Base-by-base conservation (phyloP, 2,329 filamentous ascomycete species). In the Alternaria longipes region DNA sequence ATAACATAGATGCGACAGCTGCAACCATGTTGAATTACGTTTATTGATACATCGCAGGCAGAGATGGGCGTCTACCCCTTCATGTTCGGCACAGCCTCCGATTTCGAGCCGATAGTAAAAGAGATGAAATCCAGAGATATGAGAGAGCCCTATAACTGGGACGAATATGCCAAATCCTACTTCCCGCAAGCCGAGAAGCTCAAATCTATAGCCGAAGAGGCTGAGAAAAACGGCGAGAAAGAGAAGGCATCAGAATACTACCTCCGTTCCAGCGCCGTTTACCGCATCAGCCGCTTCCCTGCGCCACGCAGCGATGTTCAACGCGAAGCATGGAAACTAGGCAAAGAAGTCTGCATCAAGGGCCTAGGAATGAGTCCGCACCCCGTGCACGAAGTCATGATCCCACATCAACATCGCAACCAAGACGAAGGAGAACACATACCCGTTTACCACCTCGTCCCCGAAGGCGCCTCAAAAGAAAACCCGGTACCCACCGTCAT, bases 201-300 rank as follows among this genome's bases (percentile, higher is more conserved):
- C 14, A 82, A 84, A 6, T 66, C 72, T 1, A 77, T 83, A 41
- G 90, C 85, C 18, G 82, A 86, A 63, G 77, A 82, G 26, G 84
- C 84, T 1, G 79, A 85, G 40, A 69, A 79, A 8, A 74, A 79
- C 2, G 85, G 83, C 28, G 81, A 89, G 58, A 74, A 73, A 5
- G 81, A 82, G 40, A 82, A 83, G 42, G 89, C 90, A 1, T 86
- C 85, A 4, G 85, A 85, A 36, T 82, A 90, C 18, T 91, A 89
- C 76, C 83, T 91, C 64, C 78, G 76, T 9, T 76, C 70, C 6
- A 70, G 68, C 34, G 87, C 89, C 26, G 83, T 93, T n/a, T 89
- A 91, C 76, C 85, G 91, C 54, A 92, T 93, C 66, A 84, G 89
- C 0, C 85, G 91, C 16, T 93, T 93, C 72, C 90, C 91, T 8